These are phyloP conservation scores for Spinacia oleracea DNA, from an alignment of 179 eudicot genomes.

Conservation along the genomic window DNA sequence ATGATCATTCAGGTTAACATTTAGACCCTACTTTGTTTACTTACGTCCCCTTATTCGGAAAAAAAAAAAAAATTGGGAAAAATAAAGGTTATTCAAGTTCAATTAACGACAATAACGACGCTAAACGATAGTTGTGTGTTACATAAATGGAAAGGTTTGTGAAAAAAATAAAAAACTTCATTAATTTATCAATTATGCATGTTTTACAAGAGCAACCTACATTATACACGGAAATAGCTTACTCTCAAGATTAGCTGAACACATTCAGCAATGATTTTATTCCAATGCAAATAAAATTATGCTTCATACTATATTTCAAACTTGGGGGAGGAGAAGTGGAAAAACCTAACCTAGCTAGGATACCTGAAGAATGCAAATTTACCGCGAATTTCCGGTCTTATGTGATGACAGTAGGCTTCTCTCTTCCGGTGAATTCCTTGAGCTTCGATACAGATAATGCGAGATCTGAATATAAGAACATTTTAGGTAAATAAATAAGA, in stretches of 20 bases:
- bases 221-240: slow-evolving; percentile 11
- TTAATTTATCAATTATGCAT: background rate
- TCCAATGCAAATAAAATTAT: background rate
- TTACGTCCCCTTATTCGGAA: too few species aligned
- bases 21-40: too few species aligned
- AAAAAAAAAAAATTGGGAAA: too few species aligned
- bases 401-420: slow-evolving; percentile 94
- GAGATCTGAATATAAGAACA: slow-evolving; percentile 73
- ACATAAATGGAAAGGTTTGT: too few species aligned
- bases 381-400: slow-evolving; percentile 30
- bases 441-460: slow-evolving; percentile 81
- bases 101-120: too few species aligned
- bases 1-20: too few species aligned
- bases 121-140: too few species aligned
- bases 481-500: slow-evolving; percentile 20
- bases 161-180: background rate
- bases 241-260: slow-evolving; percentile 1
- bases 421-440: slow-evolving; percentile 90
- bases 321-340: background rate
- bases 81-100: too few species aligned
- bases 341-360: slow-evolving; percentile 9
- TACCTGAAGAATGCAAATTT: background rate
- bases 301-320: background rate
- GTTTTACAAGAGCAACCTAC: slow-evolving; percentile 1
- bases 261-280: background rate